A percentile compares a stretch with the other conserved stretches of the same genome.
phyloP scores from a whole-genome alignment of 352 stramenopile species.

The Nothophytophthora sp. region DNA sequence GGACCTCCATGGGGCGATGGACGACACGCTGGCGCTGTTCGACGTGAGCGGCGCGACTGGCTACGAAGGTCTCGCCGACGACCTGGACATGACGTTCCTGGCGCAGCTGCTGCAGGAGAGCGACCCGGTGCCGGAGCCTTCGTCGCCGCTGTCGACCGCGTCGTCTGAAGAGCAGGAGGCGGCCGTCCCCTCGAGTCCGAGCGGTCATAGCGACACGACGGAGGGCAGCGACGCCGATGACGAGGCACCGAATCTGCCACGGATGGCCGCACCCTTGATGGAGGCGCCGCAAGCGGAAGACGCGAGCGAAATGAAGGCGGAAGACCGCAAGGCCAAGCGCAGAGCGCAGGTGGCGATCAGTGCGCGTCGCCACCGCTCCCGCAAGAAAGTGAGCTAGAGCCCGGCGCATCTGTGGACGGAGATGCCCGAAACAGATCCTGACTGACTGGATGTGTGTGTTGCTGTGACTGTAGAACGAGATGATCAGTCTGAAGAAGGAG shows the following conservation, averaged over 20 bases:
- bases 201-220: conserved; percentile 15
- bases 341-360: conserved; percentile 52
- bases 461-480: conserved; percentile 33
- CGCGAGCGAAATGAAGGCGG: too few species aligned
- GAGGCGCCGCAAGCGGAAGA: background rate
- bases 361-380: conserved; percentile 45
- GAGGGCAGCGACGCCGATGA: conserved; percentile 22
- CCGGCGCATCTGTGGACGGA: background rate
- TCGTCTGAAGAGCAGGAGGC: conserved; percentile 14
- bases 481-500: conserved; percentile 50
- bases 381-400: conserved; percentile 54
- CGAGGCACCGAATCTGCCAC: background rate
- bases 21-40: conserved; percentile 23
- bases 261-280: background rate
- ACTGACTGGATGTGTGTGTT: background rate
- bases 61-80: conserved; percentile 17
- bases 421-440: background rate
- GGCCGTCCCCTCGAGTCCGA: conserved; percentile 18
- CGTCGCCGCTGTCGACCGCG: conserved; percentile 11
- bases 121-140: conserved; percentile 19
- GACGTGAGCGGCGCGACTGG: conserved; percentile 7
- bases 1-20: conserved; percentile 14
- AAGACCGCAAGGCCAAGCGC: conserved; percentile 50
- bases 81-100: conserved; percentile 31
- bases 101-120: conserved; percentile 25